Percentiles rank a stretch among this genome's conserved stretches.
Conservation (phyloP, 2,329 filamentous ascomycete species). For the Sporothrix humicola region DNA sequence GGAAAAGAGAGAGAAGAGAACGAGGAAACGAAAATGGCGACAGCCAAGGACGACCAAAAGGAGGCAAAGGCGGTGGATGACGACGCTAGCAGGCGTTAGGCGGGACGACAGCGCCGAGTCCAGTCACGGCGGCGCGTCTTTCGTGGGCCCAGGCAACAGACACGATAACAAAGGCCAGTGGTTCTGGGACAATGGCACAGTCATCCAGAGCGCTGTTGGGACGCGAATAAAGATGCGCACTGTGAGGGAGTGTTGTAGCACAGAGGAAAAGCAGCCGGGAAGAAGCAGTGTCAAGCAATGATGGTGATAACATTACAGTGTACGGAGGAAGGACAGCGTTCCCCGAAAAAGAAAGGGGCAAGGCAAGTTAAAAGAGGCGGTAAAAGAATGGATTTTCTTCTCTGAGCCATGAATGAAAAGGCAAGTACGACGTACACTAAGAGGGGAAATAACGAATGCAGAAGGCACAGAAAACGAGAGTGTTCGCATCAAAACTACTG, state of each 20-base stretch:
- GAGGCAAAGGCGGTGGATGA: constrained; percentile 34
- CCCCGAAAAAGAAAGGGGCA: background rate
- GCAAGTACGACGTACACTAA: background rate
- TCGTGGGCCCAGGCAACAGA: constrained; percentile 28
- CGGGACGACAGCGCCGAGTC: constrained; percentile 17
- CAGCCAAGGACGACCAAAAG: constrained; percentile 22
- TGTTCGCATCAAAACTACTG: constrained; percentile 1
- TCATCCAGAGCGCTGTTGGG: constrained; percentile 6
- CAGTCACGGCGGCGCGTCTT: constrained; percentile 25
- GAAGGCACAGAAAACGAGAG: constrained; percentile 14
- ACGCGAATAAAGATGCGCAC: background rate
- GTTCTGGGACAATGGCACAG: constrained; percentile 13
- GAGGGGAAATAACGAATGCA: constrained; percentile 1
- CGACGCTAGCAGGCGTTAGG: constrained; percentile 33
- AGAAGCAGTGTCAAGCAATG: background rate
- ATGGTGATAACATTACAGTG: no score
- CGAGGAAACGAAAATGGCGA: constrained; percentile 24
- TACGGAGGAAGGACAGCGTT: background rate
- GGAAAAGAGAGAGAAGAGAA: constrained; percentile 12
- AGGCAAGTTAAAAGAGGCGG: background rate
- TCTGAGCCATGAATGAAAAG: background rate
- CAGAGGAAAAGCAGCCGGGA: background rate
- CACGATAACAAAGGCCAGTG: constrained; percentile 18
- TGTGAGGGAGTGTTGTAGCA: background rate
- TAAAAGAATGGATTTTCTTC: background rate